Base-by-base conservation (phyloP, 108 stramenopile genomes). In the Conticribra weissflogii region DNA sequence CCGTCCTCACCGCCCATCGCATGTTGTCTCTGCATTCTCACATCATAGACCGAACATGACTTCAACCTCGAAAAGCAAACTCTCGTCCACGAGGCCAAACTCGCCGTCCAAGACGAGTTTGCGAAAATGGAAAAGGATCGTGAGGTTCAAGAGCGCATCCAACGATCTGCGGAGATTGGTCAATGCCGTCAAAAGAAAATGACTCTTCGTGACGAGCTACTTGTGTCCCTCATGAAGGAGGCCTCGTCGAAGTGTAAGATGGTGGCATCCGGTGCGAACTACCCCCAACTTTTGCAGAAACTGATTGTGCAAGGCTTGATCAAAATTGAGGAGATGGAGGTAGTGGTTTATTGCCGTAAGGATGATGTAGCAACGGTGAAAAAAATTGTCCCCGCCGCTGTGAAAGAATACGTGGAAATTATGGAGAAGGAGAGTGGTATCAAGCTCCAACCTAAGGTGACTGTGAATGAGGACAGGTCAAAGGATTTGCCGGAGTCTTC, bases 1-100 rank as follows among this genome's bases (percentile, higher is more conserved):
- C n/a, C n/a, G n/a, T n/a, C n/a, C n/a, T n/a, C n/a, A n/a, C n/a
- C n/a, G n/a, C n/a, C n/a, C n/a, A n/a, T n/a, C n/a, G n/a, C n/a
- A n/a, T n/a, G n/a, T 32, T 44, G 36, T 32, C 25, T 4, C 5
- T 18, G 1, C 24, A 52, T n/a, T 21, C 1, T 25, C 2, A 48
- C 58, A 59, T 32, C 14, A 57, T n/a, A 94, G 91, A 95, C 91
- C 52, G 94, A 95, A 65, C 94, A 92, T 63, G 98, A 99, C 79
- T 97, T 97, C 87, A 99, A 98, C 85, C 86, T 99, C 66, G 98
- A 99, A 88, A 99, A 98, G 83, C 97, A 98, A 85, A 98, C 97
- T 51, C 86, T 98, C 62, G 95, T 99, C 51, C 98, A 99, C 86
- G 96, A 96, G 59, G 98, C 97, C 81, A 98, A 98, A 80, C 82